Base-by-base conservation (phyloP, 169 alveolate genomes). In the Plasmodium gonderi region DNA sequence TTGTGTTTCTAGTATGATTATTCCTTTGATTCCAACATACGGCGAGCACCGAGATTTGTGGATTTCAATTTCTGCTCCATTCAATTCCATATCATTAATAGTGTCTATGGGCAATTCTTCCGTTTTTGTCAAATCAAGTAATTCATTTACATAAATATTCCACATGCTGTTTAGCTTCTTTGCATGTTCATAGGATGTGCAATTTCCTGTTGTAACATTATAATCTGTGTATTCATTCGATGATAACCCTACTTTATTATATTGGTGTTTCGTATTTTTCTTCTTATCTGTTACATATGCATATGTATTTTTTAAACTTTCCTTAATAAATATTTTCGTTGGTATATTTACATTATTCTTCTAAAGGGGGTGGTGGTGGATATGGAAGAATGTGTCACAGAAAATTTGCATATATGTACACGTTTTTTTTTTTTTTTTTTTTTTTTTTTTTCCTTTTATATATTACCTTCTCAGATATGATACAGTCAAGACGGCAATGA, bases 61-160 rank as follows among this genome's bases (percentile, higher is more conserved):
- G 38, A 90, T 67, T 90, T 90, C 94, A 23, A 90, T 31, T 26
- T 78, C 47, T 7, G 94, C 94, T n/a, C 94, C 94, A 49, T 90
- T 90, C 40, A 90, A 67, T 23, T 90, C 94, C 81, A 90, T 60
- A 3, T 90, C 94, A 90, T 90, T 77, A 36, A 90, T 90, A 49
- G 91, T 67, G 29, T 65, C 80, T 65, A 47, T 38, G 40, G 60
- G 23, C 72, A 90, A 45, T 49, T 90, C 90, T 1, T 90, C 44
- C 12, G 33, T 45, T 5, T 77, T 42, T 76, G 90, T 51, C 54
- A 78, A 14, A 23, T 65, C 68, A 23, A 78, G 51, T 65, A 90
- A 67, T 79, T 90, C 94, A 40, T 78, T 45, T 20, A 90, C 81
- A 79, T 90, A 90, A 14, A 78, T 45, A 78, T 78, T 90, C 94